Evolutionary conservation across 75 land plant genomes (phyloP).

Genomic region (Cunninghamia lanceolata): DNA sequence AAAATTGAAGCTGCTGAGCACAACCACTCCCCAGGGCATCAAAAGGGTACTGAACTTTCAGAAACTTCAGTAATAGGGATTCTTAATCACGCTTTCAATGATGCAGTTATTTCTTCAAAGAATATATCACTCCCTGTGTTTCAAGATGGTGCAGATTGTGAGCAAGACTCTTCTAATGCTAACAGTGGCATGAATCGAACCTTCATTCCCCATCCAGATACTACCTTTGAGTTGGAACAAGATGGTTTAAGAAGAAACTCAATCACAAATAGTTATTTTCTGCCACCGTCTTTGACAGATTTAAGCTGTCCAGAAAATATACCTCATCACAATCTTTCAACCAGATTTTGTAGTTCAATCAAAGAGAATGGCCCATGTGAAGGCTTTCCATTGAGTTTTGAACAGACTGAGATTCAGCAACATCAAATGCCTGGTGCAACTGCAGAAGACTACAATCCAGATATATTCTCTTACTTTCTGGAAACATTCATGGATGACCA

Average conservation of each 20-base stretch:
- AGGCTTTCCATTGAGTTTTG: background rate
- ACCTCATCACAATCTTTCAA: too few relatives aligned
- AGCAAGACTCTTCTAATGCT: background rate
- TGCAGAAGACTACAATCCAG: background rate
- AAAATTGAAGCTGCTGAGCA: background rate
- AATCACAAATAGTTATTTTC: background rate
- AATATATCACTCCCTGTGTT: background rate
- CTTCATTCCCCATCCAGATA: background rate
- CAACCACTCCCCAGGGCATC: background rate
- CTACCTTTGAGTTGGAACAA: background rate
- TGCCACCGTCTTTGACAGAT: background rate
- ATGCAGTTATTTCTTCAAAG: background rate
- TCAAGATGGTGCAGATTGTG: background rate
- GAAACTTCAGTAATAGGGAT: background rate
- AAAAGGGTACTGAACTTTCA: background rate
- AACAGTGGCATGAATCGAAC: background rate
- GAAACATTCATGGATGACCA: background rate
- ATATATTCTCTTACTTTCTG: constrained; percentile 10
- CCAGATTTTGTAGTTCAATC: background rate
- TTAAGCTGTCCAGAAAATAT: background rate
- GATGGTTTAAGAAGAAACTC: background rate
- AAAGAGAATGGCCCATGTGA: background rate
- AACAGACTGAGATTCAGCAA: background rate
- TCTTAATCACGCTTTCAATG: background rate
- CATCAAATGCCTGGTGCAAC: background rate